Base-by-base conservation (phyloP, 192 early-diverging fungal species). In the Gigaspora rosea region DNA sequence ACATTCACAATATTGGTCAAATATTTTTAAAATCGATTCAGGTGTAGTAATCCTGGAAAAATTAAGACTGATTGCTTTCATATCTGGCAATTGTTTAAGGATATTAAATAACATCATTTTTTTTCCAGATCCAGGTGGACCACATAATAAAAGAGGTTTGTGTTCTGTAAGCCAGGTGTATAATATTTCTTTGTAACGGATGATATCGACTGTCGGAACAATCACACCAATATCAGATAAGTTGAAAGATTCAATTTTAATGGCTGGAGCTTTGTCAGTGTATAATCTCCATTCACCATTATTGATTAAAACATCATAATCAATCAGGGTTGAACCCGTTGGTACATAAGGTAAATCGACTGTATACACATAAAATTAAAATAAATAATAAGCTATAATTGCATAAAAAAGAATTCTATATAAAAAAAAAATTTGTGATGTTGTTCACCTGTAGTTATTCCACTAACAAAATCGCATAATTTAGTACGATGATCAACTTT, bases 1-100 rank as follows among this genome's bases (percentile, higher is more conserved):
- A 82, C 96, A 97, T 83, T 99, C 97, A 83, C 97, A 98, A 85
- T 99, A 91, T 82, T 98, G 96, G 79, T 99, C 97, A 48, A 99
- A 93, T 6, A 96, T 96, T 83, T 94, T 93, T 56, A 99, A 85
- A 63, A 99, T 92, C 77, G 98, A 84, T 80, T 96, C 97, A 1
- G 96, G 95, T 2, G 95, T 95, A 3, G 98, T 98, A 8, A 95
- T 97, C 79, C 95, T 95, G 22, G 97, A 98, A 81, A 99, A 99
- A 82, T 99, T 99, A 66, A 99, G 94, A 78, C 94, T 95, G 2
- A 95, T 95, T 1, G 99, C 96, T 82, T 99, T 95, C 88, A 97
- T 92, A 72, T 97, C 95, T 8, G 95, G 91, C 47, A 98, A 82
- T 77, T 94, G 95, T 27, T 97, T 94, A 65, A 99, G 85, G 2